These are phyloP conservation scores for Talaromyces sp. DNA, from an alignment of 2,329 filamentous ascomycete genomes.

Conservation along the genomic window DNA sequence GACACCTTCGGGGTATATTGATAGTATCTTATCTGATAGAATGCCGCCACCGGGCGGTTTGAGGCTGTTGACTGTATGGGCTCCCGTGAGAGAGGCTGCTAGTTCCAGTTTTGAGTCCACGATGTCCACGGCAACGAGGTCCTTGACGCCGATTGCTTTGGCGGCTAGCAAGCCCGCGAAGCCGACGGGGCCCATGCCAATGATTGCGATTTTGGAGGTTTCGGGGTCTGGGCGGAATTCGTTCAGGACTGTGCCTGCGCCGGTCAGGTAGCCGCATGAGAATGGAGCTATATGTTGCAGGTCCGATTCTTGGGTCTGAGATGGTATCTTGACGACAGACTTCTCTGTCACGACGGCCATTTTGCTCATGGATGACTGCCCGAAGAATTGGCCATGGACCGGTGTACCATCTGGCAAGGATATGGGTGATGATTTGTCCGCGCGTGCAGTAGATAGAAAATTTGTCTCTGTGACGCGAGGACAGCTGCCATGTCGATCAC, in stretches of 20 bases:
- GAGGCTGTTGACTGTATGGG: slow-evolving; percentile 1
- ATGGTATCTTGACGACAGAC: neutral
- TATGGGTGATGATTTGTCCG: neutral
- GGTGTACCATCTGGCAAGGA: neutral
- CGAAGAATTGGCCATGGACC: slow-evolving; percentile 1
- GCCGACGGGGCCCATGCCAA: slow-evolving; percentile 2
- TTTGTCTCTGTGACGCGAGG: neutral
- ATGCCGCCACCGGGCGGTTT: neutral
- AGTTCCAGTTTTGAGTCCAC: neutral
- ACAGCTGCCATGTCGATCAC: neutral
- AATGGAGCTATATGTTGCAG: neutral
- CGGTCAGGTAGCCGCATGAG: slow-evolving; percentile 5
- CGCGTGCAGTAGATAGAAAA: neutral
- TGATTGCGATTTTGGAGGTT: neutral
- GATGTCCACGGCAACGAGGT: neutral
- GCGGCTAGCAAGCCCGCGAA: neutral
- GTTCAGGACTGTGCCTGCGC: neutral
- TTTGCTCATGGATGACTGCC: slow-evolving; percentile 2
- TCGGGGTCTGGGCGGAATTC: neutral
- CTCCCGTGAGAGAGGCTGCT: neutral
- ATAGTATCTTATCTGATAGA: neutral
- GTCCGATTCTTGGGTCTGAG: neutral
- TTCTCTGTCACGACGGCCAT: neutral
- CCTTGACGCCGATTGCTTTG: neutral
- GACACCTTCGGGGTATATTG: neutral